Percentiles rank a stretch among this genome's conserved stretches.
phyloP scores from a whole-genome alignment of 495 filamentous ascomycete genomes.

The Trichoderma asperelloides region DNA sequence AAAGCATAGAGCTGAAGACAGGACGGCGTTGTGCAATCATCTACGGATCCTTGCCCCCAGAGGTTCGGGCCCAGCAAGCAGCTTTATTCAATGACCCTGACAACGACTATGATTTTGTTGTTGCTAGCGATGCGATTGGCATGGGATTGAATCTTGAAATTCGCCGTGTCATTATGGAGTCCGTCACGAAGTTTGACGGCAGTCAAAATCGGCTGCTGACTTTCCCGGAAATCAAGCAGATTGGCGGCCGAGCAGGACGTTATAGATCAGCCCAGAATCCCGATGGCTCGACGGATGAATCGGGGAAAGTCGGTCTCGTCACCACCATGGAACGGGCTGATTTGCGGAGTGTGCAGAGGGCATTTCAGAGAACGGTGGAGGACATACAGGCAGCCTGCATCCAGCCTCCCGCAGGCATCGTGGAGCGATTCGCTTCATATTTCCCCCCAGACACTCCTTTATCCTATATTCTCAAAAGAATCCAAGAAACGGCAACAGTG shows the following conservation, averaged over 20 bases:
- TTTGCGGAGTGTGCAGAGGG: conserved; percentile 48
- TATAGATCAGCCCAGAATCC: conserved; percentile 60
- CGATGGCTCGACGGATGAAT: conserved; percentile 7
- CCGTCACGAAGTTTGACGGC: conserved; percentile 58
- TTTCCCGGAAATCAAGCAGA: conserved; percentile 85
- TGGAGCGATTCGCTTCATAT: conserved; percentile 64
- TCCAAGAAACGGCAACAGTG: conserved; percentile 55
- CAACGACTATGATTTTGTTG: conserved; percentile 68
- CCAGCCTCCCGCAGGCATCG: conserved; percentile 52
- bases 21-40: conserved; percentile 79
- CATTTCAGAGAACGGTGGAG: conserved; percentile 52
- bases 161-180: conserved; percentile 83
- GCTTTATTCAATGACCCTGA: conserved; percentile 14
- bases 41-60: conserved; percentile 86
- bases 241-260: conserved; percentile 86
- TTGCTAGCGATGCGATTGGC: conserved; percentile 92
- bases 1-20: conserved; percentile 64
- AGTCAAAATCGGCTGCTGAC: conserved; percentile 39
- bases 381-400: conserved; percentile 69
- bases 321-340: conserved; percentile 71
- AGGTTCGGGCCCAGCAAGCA: conserved; percentile 86
- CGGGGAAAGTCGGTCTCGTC: conserved; percentile 44
- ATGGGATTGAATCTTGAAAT: conserved; percentile 96
- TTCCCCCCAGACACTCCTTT: conserved; percentile 72
- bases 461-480: conserved; percentile 61